Conservation (phyloP, 2,329 filamentous ascomycete species). For the Aspergillus cejpii region DNA sequence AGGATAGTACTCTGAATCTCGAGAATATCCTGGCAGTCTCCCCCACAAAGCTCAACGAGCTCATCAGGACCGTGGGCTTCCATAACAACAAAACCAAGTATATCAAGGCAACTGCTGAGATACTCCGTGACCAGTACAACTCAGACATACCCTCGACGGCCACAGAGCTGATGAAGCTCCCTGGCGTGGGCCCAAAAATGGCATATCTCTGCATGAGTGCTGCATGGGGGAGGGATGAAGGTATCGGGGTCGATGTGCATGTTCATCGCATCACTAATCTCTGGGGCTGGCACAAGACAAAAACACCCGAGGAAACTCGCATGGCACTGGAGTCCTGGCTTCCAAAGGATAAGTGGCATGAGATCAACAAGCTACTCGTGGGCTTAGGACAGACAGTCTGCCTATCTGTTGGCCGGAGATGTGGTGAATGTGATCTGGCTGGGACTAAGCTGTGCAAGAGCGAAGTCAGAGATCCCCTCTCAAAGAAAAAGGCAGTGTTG, state of each 20-base stretch:
- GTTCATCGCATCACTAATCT: conserved; percentile 91
- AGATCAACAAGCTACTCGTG: conserved; percentile 85
- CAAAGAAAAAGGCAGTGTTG: conserved; percentile 46
- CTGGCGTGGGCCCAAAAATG: conserved; percentile 93
- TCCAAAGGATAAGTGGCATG: conserved; percentile 76
- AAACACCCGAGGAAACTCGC: conserved; percentile 75
- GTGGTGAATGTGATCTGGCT: conserved; percentile 79
- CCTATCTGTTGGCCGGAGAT: conserved; percentile 68
- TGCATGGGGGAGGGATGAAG: conserved; percentile 62
- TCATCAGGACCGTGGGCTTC: conserved; percentile 82
- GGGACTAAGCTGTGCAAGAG: conserved; percentile 67
- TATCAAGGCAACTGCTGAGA: conserved; percentile 66
- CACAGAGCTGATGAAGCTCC: conserved; percentile 66
- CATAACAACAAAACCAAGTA: conserved; percentile 90
- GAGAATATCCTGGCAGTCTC: conserved; percentile 69
- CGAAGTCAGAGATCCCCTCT: conserved; percentile 60
- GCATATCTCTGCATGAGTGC: conserved; percentile 79
- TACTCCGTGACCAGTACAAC: conserved; percentile 62
- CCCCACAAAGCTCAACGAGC: conserved; percentile 58
- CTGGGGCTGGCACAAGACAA: conserved; percentile 84
- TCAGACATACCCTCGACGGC: conserved; percentile 77
- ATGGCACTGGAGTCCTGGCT: conserved; percentile 72
- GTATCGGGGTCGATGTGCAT: conserved; percentile 91
- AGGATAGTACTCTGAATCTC: conserved; percentile 56
- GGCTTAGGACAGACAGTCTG: conserved; percentile 84